phyloP scores from a whole-genome alignment of 345 rosid genomes.

The Garcia nutans region DNA sequence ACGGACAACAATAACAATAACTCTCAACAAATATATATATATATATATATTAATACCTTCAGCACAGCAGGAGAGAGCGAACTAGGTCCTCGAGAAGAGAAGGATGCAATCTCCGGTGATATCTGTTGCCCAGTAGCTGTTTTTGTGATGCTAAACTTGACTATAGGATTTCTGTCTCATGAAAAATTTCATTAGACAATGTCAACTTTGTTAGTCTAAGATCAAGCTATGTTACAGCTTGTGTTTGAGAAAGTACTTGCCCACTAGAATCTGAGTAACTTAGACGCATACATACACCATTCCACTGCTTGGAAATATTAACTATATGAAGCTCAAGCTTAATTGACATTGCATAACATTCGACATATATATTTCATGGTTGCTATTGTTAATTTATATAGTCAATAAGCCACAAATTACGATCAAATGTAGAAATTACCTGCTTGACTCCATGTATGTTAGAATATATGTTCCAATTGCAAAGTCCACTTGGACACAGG shows the following conservation, averaged over 20 bases:
- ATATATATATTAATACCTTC: constrained; percentile 36
- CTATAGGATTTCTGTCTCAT: constrained; percentile 39
- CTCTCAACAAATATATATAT: background rate
- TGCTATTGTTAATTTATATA: background rate
- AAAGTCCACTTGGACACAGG: constrained; percentile 47
- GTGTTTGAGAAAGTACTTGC: too few relatives aligned
- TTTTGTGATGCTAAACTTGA: constrained; percentile 43
- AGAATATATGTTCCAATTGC: constrained; percentile 45
- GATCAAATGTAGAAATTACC: constrained; percentile 22
- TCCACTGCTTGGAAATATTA: background rate
- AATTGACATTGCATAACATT: background rate
- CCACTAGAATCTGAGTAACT: too few relatives aligned
- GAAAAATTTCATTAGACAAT: constrained; percentile 15
- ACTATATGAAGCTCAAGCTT: background rate
- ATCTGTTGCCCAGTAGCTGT: constrained; percentile 42
- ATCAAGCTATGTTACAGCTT: too few relatives aligned
- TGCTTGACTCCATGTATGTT: constrained; percentile 38
- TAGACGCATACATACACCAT: background rate
- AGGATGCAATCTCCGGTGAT: constrained; percentile 53
- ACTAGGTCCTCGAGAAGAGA: constrained; percentile 61
- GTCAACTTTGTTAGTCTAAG: background rate
- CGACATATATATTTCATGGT: background rate
- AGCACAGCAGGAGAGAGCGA: constrained; percentile 52
- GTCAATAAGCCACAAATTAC: background rate
- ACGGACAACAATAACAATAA: background rate